Evolutionary conservation across 1,284 basidiomycete genomes (phyloP), one percentile per base, ranked within the genome.

Genomic region (Lentinula novae-zelandiae): DNA sequence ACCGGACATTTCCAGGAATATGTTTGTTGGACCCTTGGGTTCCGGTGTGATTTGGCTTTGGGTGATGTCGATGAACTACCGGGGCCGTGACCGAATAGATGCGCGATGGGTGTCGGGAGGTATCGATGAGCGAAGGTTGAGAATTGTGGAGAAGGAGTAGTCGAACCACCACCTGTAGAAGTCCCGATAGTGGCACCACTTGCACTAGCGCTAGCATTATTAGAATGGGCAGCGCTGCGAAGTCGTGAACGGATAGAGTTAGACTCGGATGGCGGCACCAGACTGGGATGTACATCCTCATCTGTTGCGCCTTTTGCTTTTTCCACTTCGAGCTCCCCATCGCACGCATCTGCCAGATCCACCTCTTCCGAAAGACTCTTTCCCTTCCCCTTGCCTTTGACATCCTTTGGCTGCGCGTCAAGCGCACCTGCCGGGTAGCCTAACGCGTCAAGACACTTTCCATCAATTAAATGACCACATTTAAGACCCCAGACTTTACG

Each of bases 381-480:
- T 36, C 70, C 73, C 62, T 78, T 79, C 15, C 75, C 76, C 65
- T 78, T 78, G 31, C 63, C 65, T 15, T 69, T 66, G 9, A 57
- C 60, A 27, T 50, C 61, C 34, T 55, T 64, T 67, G 13, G 53
- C 17, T 31, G 7, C 13, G 33, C 31, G 13, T 42, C 58, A 13
- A 55, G 46, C 22, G 38, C 58, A 38, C 57, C 58, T 17, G 34
- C 5, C 22, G 87, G 87, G 27, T 74, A 72, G 67, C 83, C 83
- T 50, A 90, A 63, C 63, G 78, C 75, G 60, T 80, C 78, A 4
- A 87, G 71, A 65, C 89, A 92, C 68, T 86, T 87, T 50, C 88
- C 90, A 65, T 92, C 90, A 2, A 92, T 77, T 66, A 92, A 72
- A 67, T 92, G 89, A 0, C 89, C 89, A 61, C 89, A 92, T 42